Base-by-base conservation (phyloP, 2,329 filamentous ascomycete species). In the Fusarium nygamai region DNA sequence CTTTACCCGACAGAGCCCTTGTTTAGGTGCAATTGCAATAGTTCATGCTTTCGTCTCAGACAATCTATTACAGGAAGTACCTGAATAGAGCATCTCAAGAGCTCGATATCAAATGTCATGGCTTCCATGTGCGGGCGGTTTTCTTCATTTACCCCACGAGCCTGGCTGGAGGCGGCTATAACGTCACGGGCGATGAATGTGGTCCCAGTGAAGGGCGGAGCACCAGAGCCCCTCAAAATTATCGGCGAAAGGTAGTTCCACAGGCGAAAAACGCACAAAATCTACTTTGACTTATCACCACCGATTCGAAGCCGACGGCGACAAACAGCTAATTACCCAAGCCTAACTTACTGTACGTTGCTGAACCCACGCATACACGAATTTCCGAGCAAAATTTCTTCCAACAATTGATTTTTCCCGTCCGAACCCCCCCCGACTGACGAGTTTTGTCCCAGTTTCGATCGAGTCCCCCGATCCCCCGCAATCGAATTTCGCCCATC, bases 211-310 rank as follows among this genome's bases (percentile, higher is more conserved):
- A 69, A 73, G 71, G 56, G 66, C 57, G 66, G 71, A 65, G 69
- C 61, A 68, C 65, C 31, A 69, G 69, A 73, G 71, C 72, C 71
- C 72, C 72, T 67, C 72, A 47, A 38, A 38, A 38, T 38, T 38
- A 20, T 78, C 81, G 81, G 81, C 74, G 75, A 81, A 82, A 83
- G 82, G 77, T 82, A 80, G 78, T 80, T 83, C 82, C 82, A 79
- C 75, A 79, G 72, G 80, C 81, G 81, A 83, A 83, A 84, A 84
- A 84, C 83, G 83, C 83, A 84, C 83, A 84, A 85, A 84, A 84
- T 80, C 80, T 78, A 80, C 81, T 80, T 79, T 77, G 76, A 80
- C 79, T 79, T 76, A 81, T 80, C 81, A 82, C 73, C 78, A 82
- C 73, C 74, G 76, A 68, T 73, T 74, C 64, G 74, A 78, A 81